Percentiles rank a stretch among this genome's conserved stretches.
Evolutionary conservation across 345 rosid genomes (phyloP).

Genomic region (Gossypium herbaceum): DNA sequence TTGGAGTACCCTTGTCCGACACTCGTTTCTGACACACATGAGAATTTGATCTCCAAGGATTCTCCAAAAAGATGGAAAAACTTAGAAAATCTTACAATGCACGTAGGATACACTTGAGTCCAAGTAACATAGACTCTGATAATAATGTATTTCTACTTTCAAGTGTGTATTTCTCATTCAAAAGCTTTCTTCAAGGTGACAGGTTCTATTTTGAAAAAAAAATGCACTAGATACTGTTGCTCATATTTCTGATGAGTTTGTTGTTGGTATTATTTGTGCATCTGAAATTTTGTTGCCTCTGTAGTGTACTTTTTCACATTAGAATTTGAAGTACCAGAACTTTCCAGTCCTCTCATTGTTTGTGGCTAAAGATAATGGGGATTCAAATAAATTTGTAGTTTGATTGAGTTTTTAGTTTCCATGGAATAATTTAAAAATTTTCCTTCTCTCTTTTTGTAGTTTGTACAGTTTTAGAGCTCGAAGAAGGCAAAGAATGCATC

Average conservation of each 20-base stretch:
- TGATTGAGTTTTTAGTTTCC: constrained; percentile 3
- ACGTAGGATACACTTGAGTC: too few species aligned
- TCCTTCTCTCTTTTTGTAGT: constrained; percentile 29
- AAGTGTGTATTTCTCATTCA: background rate
- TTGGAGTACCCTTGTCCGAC: too few species aligned
- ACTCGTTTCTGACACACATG: too few species aligned
- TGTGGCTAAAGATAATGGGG: background rate
- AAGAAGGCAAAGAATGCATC: constrained; percentile 79
- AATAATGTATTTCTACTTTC: background rate
- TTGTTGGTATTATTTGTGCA: background rate
- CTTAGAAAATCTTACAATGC: too few species aligned
- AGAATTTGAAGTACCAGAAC: background rate
- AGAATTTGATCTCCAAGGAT: too few species aligned
- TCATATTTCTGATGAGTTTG: background rate
- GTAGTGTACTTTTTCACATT: background rate
- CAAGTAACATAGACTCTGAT: too few species aligned
- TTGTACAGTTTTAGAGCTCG: constrained; percentile 75
- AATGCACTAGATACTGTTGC: background rate
- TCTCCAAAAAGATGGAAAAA: too few species aligned
- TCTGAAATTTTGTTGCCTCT: background rate
- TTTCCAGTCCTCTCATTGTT: background rate
- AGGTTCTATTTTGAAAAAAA: background rate
- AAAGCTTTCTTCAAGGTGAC: background rate
- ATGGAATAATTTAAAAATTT: background rate
- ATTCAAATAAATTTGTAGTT: constrained; percentile 2